A percentile compares a stretch with the other conserved stretches of the same genome.
phyloP scores from a whole-genome alignment of 441 rosid genomes.

The Mallotus repandus region DNA sequence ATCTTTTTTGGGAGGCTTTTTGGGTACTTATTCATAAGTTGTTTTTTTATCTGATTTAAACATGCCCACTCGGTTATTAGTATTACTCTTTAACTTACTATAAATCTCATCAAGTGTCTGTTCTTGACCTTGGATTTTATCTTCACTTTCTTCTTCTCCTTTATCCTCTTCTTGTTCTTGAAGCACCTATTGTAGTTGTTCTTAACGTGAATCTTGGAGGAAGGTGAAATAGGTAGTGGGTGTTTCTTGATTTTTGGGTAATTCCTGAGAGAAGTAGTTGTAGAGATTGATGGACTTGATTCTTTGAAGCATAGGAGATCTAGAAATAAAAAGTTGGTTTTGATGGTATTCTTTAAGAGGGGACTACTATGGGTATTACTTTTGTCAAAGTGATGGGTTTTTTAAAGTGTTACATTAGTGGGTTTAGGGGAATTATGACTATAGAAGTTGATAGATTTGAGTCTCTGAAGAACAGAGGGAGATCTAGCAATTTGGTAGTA shows the following conservation, averaged over 20 bases:
- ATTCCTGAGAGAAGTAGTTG: conserved; percentile 52
- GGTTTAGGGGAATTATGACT: conserved; percentile 50
- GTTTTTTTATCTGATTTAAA: no score
- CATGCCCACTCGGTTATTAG: conserved; percentile 31
- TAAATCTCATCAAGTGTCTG: conserved; percentile 54
- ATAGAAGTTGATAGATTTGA: conserved; percentile 60
- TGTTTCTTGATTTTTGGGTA: conserved; percentile 21
- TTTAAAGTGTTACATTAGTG: conserved; percentile 23
- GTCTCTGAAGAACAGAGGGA: conserved; percentile 66
- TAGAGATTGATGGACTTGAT: conserved; percentile 62
- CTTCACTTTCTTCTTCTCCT: conserved; percentile 15
- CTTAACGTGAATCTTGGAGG: conserved; percentile 11
- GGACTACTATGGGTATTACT: conserved; percentile 19
- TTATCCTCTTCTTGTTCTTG: conserved; percentile 18
- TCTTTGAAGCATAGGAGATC: conserved; percentile 68
- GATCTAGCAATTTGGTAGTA: conserved; percentile 44
- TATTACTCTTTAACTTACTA: conserved; percentile 35
- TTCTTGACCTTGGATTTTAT: conserved; percentile 27
- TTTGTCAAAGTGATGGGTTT: conserved; percentile 23
- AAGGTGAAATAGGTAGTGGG: conserved; percentile 21
- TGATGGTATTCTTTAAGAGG: conserved; percentile 28
- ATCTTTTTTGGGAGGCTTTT: conserved; percentile 65
- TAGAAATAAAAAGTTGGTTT: conserved; percentile 25
- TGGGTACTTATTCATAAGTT: conserved; percentile 47
- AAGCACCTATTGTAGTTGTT: conserved; percentile 7